phyloP scores from a whole-genome alignment of 805 yeast species.

The Nakazawaea molendinolei region DNA sequence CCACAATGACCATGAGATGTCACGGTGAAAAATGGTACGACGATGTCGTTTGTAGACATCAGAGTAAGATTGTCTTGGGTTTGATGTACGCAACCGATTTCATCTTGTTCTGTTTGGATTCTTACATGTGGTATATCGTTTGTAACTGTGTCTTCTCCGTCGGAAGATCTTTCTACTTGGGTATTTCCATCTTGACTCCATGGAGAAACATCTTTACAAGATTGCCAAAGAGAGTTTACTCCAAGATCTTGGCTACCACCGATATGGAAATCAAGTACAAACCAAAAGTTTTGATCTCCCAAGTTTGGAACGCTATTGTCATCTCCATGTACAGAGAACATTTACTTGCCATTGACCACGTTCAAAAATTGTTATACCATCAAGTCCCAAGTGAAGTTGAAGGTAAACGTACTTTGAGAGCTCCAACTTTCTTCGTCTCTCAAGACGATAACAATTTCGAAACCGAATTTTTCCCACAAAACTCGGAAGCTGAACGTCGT shows the following conservation, averaged over 20 bases:
- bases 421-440: conserved; percentile 97
- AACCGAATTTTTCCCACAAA: conserved; percentile 93
- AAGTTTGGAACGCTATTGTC: conserved; percentile 98
- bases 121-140: conserved; percentile 97
- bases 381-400: conserved; percentile 98
- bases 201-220: conserved; percentile 99
- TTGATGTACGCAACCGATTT: conserved; percentile 90
- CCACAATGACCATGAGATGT: conserved; percentile 87
- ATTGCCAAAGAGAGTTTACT: conserved; percentile 97
- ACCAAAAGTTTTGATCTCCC: conserved; percentile 96
- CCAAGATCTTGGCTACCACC: conserved; percentile 94
- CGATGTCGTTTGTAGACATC: conserved; percentile 67
- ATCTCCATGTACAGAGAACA: conserved; percentile 99
- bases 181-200: conserved; percentile 97
- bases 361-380: conserved; percentile 92
- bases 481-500: conserved; percentile 99
- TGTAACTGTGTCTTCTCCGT: conserved; percentile 93
- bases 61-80: conserved; percentile 84
- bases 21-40: conserved; percentile 92
- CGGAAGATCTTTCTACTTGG: conserved; percentile 96
- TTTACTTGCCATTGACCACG: conserved; percentile 95
- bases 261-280: conserved; percentile 99
- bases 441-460: conserved; percentile 95
- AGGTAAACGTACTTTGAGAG: conserved; percentile 97
- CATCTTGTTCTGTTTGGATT: conserved; percentile 95